Percentiles rank a stretch among this genome's conserved stretches.
phyloP scores from a whole-genome alignment of 345 rosid species.

The Arabidopsis arenosa region DNA sequence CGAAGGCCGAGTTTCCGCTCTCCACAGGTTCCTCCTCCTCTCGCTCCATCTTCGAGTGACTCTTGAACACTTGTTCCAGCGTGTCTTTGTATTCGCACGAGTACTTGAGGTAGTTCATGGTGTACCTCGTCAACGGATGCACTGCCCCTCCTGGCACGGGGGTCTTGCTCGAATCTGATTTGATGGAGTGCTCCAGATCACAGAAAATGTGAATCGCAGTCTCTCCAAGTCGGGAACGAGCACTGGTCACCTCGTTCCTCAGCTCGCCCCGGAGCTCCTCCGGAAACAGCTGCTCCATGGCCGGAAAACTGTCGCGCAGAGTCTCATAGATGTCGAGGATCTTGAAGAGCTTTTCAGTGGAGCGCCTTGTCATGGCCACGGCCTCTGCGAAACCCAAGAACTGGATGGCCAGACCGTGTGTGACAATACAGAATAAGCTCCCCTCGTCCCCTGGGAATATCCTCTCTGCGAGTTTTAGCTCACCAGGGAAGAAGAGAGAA shows the following conservation, averaged over 20 bases:
- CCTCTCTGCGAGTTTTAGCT: conserved; percentile 55
- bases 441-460: conserved; percentile 52
- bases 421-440: conserved; percentile 58
- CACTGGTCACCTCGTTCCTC: conserved; percentile 55
- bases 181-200: conserved; percentile 78
- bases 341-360: conserved; percentile 82
- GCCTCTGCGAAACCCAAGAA: conserved; percentile 80
- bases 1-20: conserved; percentile 47
- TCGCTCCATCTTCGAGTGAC: conserved; percentile 72
- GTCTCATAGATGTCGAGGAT: conserved; percentile 81
- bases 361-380: conserved; percentile 68
- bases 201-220: conserved; percentile 65
- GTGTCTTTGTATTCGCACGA: conserved; percentile 80
- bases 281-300: conserved; percentile 52
- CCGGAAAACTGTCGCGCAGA: conserved; percentile 56
- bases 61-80: conserved; percentile 79
- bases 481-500: conserved; percentile 58
- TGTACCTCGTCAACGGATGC: conserved; percentile 89
- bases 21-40: conserved; percentile 49
- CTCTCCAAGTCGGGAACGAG: conserved; percentile 74
- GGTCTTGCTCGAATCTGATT: conserved; percentile 68
- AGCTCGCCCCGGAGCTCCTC: conserved; percentile 56
- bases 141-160: conserved; percentile 89
- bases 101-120: conserved; percentile 76
- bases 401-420: conserved; percentile 61